Base-by-base conservation (phyloP, 257 asterid genomes). In the Ajuga chamaepitys region DNA sequence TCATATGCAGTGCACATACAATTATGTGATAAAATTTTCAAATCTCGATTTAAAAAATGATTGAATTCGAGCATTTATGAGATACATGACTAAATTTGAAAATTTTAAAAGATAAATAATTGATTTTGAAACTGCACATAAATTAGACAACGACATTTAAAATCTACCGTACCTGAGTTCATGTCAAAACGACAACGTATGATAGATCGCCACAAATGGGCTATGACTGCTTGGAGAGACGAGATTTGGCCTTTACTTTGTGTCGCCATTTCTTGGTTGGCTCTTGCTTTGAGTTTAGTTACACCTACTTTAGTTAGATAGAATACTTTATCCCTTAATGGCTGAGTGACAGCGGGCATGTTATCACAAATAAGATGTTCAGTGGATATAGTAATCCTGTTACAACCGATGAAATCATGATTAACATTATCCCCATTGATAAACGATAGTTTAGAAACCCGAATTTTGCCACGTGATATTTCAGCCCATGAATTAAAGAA, bases 401-500 rank as follows among this genome's bases (percentile, higher is more conserved):
- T 10, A 0, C 65, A 40, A 5, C 65, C 78, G 42, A 4, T 26
- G 14, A 76, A 4, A 41, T 71, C 56, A 9, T 57, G 75, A 34
- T 58, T 72, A 9, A 76, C 17, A 12, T 26, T 34, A 17, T 42
- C 73, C 2, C 79, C 59, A 26, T 62, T 17, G 45, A 72, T 67
- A 40, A 66, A 8, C 1, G 79, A 79, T 1, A 10, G 52, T 24
- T 66, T 80, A 7, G 77, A 73, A 5, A 71, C n/a, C n/a, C 24
- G 4, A 50, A 8, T 0, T 9, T 44, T 41, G 24, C 71, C 79
- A 17, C 81, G 79, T 3, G 77, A 80, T 1, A 80, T 70, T 61
- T 80, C 77, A 0, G 85, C 76, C 85, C 85, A 80, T 0, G 79
- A 75, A 55, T 72, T 76, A 46, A 80, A 55, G 70, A 79, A 75